These are phyloP conservation scores for Abrus pulchellus DNA, from an alignment of 306 rosid genomes.

Conservation along the genomic window DNA sequence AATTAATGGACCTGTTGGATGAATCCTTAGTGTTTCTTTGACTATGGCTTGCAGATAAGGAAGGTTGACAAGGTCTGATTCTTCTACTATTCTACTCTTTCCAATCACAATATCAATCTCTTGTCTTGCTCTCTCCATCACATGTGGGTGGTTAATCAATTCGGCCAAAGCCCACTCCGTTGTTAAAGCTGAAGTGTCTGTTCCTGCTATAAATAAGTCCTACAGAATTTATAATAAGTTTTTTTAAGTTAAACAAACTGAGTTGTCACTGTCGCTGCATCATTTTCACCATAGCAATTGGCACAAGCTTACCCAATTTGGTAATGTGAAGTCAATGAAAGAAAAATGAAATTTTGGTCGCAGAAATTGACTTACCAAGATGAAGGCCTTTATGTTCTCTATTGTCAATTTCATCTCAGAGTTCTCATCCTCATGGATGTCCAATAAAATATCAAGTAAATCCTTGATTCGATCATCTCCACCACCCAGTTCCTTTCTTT, in stretches of 20 bases:
- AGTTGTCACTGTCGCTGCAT: neutral
- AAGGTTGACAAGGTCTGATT: conserved; percentile 71
- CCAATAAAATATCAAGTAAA: conserved; percentile 70
- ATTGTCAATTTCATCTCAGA: conserved; percentile 59
- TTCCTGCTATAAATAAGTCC: conserved; percentile 74
- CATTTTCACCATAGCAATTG: conserved; percentile 7
- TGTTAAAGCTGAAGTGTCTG: conserved; percentile 67
- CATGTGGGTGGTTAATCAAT: conserved; percentile 72
- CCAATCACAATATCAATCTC: conserved; percentile 71
- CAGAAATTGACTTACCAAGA: conserved; percentile 54
- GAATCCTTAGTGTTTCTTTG: conserved; percentile 88
- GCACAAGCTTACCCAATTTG: neutral
- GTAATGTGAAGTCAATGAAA: neutral
- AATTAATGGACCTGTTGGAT: conserved; percentile 78
- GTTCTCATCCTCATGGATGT: conserved; percentile 56
- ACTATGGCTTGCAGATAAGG: conserved; percentile 79
- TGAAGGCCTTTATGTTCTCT: conserved; percentile 73
- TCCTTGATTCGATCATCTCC: conserved; percentile 52
- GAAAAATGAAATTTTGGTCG: neutral
- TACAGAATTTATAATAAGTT: conserved; percentile 31
- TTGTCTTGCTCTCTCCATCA: conserved; percentile 71
- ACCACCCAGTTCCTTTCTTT: conserved; percentile 41
- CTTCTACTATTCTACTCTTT: conserved; percentile 62
- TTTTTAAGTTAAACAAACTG: too few relatives aligned
- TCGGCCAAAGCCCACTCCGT: conserved; percentile 72